Evolutionary conservation across 192 early-diverging fungal species (phyloP).

Genomic region (Coemansia sp.): DNA sequence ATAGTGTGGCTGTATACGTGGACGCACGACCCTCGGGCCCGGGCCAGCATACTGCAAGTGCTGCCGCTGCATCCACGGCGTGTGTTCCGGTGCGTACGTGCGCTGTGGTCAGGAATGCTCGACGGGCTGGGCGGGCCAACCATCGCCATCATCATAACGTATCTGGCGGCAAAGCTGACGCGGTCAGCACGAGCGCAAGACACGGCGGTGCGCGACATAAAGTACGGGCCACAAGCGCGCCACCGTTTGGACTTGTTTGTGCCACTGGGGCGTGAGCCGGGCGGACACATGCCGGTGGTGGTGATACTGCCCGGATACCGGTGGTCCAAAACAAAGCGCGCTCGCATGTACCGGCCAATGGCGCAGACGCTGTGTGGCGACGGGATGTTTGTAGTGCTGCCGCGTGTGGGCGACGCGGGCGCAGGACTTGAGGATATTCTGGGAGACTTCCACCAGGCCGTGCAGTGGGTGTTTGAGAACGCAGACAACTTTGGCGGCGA

Average conservation of each 20-base stretch:
- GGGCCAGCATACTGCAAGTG: slow-evolving; percentile 24
- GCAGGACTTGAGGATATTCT: slow-evolving; percentile 35
- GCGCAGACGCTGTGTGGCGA: slow-evolving; percentile 53
- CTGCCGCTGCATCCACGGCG: slow-evolving; percentile 46
- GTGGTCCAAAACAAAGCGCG: slow-evolving; percentile 49
- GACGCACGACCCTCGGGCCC: slow-evolving; percentile 53
- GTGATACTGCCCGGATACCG: slow-evolving; percentile 49
- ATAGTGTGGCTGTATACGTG: slow-evolving; percentile 53
- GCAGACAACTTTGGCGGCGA: slow-evolving; percentile 50
- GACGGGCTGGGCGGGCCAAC: slow-evolving; percentile 54
- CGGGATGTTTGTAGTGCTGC: slow-evolving; percentile 53
- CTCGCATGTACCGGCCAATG: slow-evolving; percentile 54
- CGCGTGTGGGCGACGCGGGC: slow-evolving; percentile 38
- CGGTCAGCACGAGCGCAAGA: slow-evolving; percentile 42
- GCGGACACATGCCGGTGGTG: slow-evolving; percentile 27
- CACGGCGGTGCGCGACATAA: slow-evolving; percentile 53
- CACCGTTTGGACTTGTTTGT: slow-evolving; percentile 54
- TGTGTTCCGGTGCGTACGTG: slow-evolving; percentile 44
- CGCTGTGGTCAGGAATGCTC: slow-evolving; percentile 51
- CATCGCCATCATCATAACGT: slow-evolving; percentile 36
- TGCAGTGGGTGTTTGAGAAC: slow-evolving; percentile 53
- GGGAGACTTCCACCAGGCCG: slow-evolving; percentile 46
- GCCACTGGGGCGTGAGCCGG: slow-evolving; percentile 24
- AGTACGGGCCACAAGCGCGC: slow-evolving; percentile 48
- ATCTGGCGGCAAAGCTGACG: slow-evolving; percentile 42